Base-by-base conservation (phyloP, 805 yeast species). In the Spathaspora gorwiae region DNA sequence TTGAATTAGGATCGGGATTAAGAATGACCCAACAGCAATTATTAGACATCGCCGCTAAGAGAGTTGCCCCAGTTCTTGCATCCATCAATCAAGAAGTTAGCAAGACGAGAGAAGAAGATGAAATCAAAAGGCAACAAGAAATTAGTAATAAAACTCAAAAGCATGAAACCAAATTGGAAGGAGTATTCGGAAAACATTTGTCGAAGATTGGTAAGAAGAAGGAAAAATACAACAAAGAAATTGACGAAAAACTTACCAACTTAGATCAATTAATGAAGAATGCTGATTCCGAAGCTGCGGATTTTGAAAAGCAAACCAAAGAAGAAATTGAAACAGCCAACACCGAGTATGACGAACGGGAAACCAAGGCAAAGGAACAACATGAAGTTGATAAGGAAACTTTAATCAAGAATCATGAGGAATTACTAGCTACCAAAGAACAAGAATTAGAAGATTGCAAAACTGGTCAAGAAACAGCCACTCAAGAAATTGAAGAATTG, bases 1-100 rank as follows among this genome's bases (percentile, higher is more conserved):
- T 78, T 50, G 74, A 76, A 52, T 64, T 79, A 49, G 84, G 84
- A 45, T 72, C 76, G 38, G 83, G 83, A 14, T 67, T 78, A 57
- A 66, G 57, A 39, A 66, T 79, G 67, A 73, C 83, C 39, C 80
- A 79, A 52, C 73, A 72, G 44, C 80, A 78, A 58, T 71, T 79
- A 49, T 66, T 76, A 52, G 83, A 70, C 42, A 73, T 79, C 55
- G 83, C 83, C 19, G 74, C 76, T 35, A 66, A 66, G 50, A 69
- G 83, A 51, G 80, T 79, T 34, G 76, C 78, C 31, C 84, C 84
- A 5, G 73, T 78, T 34, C 64, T 79, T 55, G 68, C 72, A 38
- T 66, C 61, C 50, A 78, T 79, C 56, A 75, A 78, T 54, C 75
- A 70, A 27, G 73, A 75, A 48, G 83, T 78, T 39, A 62, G 59